Percentiles rank a stretch among this genome's conserved stretches.
Conservation (phyloP, 2,329 filamentous ascomycete species). For the Coniochaeta sp. region DNA sequence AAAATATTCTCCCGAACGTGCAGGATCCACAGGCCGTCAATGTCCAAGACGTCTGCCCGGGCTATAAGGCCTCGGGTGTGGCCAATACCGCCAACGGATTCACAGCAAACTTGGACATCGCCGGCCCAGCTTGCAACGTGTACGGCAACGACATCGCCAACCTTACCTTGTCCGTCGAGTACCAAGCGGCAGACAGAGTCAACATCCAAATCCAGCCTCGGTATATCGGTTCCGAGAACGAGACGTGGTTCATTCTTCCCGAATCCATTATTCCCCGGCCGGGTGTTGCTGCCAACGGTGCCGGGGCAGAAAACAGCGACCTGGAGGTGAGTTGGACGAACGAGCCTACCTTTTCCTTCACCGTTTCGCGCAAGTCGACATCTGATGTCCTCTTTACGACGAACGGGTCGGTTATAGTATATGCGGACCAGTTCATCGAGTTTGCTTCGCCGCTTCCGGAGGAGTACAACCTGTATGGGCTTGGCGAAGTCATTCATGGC, state of each 20-base stretch:
- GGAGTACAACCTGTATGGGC: conserved; percentile 68
- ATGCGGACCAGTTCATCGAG: conserved; percentile 72
- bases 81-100: conserved; percentile 44
- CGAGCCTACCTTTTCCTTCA: conserved; percentile 59
- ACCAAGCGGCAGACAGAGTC: conserved; percentile 56
- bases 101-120: conserved; percentile 62
- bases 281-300: conserved; percentile 26
- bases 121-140: conserved; percentile 64
- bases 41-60: conserved; percentile 58
- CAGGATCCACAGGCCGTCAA: conserved; percentile 55
- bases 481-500: conserved; percentile 67
- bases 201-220: conserved; percentile 65
- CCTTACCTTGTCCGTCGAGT: conserved; percentile 61
- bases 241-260: conserved; percentile 60
- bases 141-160: conserved; percentile 69
- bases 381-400: conserved; percentile 65
- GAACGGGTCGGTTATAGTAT: conserved; percentile 56
- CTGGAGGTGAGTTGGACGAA: conserved; percentile 46
- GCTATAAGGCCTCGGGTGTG: conserved; percentile 60
- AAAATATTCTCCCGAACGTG: conserved; percentile 52
- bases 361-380: conserved; percentile 49
- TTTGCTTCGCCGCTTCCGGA: conserved; percentile 59
- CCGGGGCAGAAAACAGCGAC: conserved; percentile 41
- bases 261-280: conserved; percentile 56
- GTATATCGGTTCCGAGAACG: conserved; percentile 52